Evolutionary conservation across 2,329 filamentous ascomycete genomes (phyloP), one percentile per base, ranked within the genome.

Genomic region (Aspergillus ruber): DNA sequence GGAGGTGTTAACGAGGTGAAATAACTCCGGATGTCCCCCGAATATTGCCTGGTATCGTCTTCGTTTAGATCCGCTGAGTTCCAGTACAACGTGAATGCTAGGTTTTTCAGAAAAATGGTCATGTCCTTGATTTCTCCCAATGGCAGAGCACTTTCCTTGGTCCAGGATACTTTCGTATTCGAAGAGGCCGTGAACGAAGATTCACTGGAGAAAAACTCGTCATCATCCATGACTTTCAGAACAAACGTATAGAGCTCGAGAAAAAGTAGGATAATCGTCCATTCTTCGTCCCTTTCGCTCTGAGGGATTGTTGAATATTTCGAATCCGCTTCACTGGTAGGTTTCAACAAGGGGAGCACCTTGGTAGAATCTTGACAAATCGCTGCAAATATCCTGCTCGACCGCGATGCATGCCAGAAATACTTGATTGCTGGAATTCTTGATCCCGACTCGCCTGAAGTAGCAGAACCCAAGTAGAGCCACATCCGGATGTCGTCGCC

Each of bases 401-500:
- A 68, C 50, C 73, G 75, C 42, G 81, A 76, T 23, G 81, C 81
- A 46, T 85, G 78, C 89, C 93, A 96, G 56, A 97, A 88, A 61
- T 89, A 95, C 56, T 85, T 84, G 49, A 91, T 83, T 0, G 86
- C 83, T 0, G 88, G 85, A 7, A 84, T 62, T 51, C 62, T 71
- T 50, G 49, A 53, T 59, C 55, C 53, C 50, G 70, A 55, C 59
- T 65, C 44, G 61, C 70, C 50, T 17, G 54, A 71, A 51, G 54
- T 62, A 4, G 86, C 75, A 39, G 85, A 82, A 0, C 89, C 87
- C 36, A 93, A 77, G 61, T 93, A 97, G 1, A 97, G 74, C 72
- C 89, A 91, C 88, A 97, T 95, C 18, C 90, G 85, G 50, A 96
- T 94, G 50, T 96, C 90, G 60, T 96, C 90, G 3, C 84, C 84